Conservation (phyloP, 345 rosid species). For the Populus euphratica region DNA sequence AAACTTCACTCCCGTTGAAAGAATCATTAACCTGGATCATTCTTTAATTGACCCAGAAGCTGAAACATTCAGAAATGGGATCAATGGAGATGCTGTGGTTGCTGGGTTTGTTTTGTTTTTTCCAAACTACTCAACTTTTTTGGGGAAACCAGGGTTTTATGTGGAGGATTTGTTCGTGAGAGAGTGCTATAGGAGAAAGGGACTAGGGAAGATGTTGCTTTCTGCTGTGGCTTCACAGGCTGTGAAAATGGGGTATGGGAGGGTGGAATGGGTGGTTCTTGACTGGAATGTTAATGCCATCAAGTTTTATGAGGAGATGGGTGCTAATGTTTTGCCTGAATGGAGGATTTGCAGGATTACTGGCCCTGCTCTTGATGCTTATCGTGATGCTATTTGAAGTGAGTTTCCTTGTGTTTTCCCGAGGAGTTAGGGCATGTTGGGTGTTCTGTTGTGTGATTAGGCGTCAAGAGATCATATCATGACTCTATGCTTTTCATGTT, state of each 20-base stretch:
- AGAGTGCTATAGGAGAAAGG: slow-evolving; percentile 69
- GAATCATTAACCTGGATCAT: slow-evolving; percentile 41
- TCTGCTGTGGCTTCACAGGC: slow-evolving; percentile 77
- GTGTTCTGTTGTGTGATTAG: not conserved
- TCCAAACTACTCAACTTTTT: slow-evolving; percentile 66
- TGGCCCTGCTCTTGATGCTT: slow-evolving; percentile 69
- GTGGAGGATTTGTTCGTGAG: slow-evolving; percentile 80
- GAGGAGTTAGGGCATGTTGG: not conserved
- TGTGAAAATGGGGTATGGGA: slow-evolving; percentile 78
- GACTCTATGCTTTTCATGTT: not conserved
- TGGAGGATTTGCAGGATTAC: slow-evolving; percentile 83
- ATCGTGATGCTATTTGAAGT: slow-evolving; percentile 31
- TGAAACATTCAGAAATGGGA: slow-evolving; percentile 36
- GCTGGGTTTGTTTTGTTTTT: slow-evolving; percentile 85
- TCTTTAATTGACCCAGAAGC: slow-evolving; percentile 57
- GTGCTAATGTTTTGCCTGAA: slow-evolving; percentile 63
- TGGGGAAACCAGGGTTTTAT: slow-evolving; percentile 75
- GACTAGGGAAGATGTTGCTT: slow-evolving; percentile 67
- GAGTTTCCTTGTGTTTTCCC: not conserved
- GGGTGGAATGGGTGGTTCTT: slow-evolving; percentile 85
- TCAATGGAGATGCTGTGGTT: slow-evolving; percentile 33
- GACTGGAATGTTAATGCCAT: slow-evolving; percentile 86
- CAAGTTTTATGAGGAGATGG: slow-evolving; percentile 79
- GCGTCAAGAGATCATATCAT: not conserved
- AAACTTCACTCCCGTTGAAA: slow-evolving; percentile 38